Conservation (phyloP, 192 early-diverging fungal species). For the Powellomyces hirtus region DNA sequence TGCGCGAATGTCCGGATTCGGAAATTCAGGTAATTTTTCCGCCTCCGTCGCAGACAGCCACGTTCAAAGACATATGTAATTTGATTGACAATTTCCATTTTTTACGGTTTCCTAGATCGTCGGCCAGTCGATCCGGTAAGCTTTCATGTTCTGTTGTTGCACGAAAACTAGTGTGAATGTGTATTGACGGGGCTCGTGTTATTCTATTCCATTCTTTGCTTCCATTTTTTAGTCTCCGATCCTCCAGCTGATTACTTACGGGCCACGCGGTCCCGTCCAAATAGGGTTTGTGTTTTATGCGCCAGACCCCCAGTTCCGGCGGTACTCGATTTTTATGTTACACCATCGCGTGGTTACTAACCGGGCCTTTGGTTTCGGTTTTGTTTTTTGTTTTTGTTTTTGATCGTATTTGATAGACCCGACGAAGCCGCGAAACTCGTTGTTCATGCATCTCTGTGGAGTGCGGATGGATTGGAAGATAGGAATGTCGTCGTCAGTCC, state of each 20-base stretch:
- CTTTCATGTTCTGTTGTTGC: not conserved
- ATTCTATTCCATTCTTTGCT: not conserved
- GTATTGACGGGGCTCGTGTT: not conserved
- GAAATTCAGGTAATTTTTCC: constrained; percentile 22
- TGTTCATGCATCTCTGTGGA: constrained; percentile 25
- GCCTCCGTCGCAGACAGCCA: not conserved
- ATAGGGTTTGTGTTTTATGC: not conserved
- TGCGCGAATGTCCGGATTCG: constrained; percentile 35
- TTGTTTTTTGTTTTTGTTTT: not conserved
- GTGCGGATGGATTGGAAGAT: constrained; percentile 18
- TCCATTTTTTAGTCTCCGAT: constrained; percentile 2
- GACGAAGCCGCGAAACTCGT: constrained; percentile 17
- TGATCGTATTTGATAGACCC: not conserved
- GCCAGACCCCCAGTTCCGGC: not conserved
- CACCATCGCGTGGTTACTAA: not conserved
- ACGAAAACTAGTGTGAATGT: not conserved
- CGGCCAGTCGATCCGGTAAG: constrained; percentile 24
- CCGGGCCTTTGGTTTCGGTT: not conserved
- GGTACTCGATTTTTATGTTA: not conserved
- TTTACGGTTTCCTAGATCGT: constrained; percentile 2
- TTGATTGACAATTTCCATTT: not conserved
- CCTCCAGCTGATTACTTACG: not conserved
- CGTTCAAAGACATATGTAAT: not conserved
- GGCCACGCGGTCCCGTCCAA: not conserved
- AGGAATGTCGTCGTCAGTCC: constrained; percentile 25